Base-by-base conservation (phyloP, 805 yeast species). In the Barnettozyma californica region DNA sequence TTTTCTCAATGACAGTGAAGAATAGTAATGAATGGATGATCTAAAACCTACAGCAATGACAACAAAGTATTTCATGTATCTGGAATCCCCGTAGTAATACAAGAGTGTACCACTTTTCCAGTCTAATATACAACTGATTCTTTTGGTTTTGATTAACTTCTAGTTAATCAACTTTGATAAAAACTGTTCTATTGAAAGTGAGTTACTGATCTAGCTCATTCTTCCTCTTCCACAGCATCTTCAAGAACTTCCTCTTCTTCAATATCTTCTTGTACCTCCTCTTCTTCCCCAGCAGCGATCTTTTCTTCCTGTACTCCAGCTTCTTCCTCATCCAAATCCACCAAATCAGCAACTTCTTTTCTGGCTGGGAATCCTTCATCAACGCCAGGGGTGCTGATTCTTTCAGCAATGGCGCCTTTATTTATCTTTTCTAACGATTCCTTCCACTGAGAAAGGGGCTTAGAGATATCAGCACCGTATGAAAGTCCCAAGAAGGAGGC, bases 401-500 rank as follows among this genome's bases (percentile, higher is more conserved):
- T 77, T 10, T 77, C 81, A 46, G 91, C 83, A 42, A 87, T 70
- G 45, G 73, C 68, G 1, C 64, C 62, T 57, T 85, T 81, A 36
- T 84, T 86, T 35, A 69, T 66, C 13, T 67, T 60, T 2, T 46
- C 60, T 50, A 92, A 73, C 40, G 73, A 64, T 14, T 71, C 65
- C 66, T 86, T 87, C 98, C 99, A 92, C 49, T 69, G 64, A 11
- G 69, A 68, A 33, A 87, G 78, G 20, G 77, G 65, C 21, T 68
- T 64, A 27, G 70, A 64, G 25, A 82, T 64, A 49, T 73, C 75
- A 14, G 61, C 63, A 10, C 71, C 73, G 62, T 89, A 94, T 34
- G 94, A 83, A 42, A 76, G 72, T 34, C 86, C 86, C 54, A 94
- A 77, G 53, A 94, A 64, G 2, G 97, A 78, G 29, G 97, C 97